These are phyloP conservation scores for Aegilops umbellulata DNA, from an alignment of 176 grass and related monocot species.

Conservation along the genomic window DNA sequence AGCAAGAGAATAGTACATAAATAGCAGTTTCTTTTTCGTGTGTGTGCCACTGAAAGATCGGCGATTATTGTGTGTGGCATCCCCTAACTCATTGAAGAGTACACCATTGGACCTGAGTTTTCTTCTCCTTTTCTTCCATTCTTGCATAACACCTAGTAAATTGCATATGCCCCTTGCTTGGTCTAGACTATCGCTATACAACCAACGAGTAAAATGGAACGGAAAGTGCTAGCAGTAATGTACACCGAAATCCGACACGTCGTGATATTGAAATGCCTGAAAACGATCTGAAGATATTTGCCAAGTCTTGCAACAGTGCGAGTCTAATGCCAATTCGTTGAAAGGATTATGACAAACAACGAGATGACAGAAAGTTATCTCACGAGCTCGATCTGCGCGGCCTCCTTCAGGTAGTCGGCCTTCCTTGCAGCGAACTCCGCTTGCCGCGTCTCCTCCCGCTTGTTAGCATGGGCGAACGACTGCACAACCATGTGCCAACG, in stretches of 20 bases:
- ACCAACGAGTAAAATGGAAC: neutral
- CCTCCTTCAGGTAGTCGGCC: constrained; percentile 45
- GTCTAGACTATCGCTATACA: neutral
- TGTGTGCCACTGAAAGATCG: neutral
- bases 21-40: neutral
- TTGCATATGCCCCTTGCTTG: neutral
- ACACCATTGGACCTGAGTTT: neutral
- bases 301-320: neutral
- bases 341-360: constrained; percentile 5
- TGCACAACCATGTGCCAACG: constrained; percentile 21
- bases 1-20: neutral
- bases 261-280: neutral
- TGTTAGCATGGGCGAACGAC: constrained; percentile 72
- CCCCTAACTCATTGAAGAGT: neutral
- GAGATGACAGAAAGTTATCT: constrained; percentile 27
- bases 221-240: neutral
- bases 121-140: neutral
- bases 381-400: constrained; percentile 63
- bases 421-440: constrained; percentile 49
- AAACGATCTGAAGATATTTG: neutral
- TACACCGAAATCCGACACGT: neutral
- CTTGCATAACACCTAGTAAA: neutral
- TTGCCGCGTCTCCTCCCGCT: constrained; percentile 69
- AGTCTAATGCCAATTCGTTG: neutral
- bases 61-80: neutral